Evolutionary conservation across 1,284 basidiomycete species (phyloP).

Genomic region (Peniophora sp.): DNA sequence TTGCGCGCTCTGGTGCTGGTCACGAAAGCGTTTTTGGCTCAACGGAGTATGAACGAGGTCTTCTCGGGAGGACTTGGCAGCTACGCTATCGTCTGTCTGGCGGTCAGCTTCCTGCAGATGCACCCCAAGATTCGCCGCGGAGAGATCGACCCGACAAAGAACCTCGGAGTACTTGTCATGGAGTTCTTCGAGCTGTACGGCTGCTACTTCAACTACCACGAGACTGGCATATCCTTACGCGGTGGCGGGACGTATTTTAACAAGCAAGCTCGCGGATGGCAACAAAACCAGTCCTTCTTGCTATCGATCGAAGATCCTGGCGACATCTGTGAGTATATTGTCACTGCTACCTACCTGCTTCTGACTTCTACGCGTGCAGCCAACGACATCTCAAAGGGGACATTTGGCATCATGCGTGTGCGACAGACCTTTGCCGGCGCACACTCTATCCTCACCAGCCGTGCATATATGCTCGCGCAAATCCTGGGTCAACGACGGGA

Average conservation of each 20-base stretch:
- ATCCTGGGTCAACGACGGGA: conserved; percentile 47
- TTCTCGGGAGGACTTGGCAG: conserved; percentile 92
- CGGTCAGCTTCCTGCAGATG: conserved; percentile 91
- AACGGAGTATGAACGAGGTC: conserved; percentile 95
- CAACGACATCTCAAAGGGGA: conserved; percentile 90
- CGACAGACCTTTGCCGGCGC: conserved; percentile 83
- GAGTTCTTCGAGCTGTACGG: conserved; percentile 98
- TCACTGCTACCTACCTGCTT: conserved; percentile 5
- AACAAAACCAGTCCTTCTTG: conserved; percentile 45
- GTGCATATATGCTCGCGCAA: conserved; percentile 51
- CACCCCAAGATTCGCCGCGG: conserved; percentile 89
- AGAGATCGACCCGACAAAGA: conserved; percentile 82
- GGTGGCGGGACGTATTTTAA: conserved; percentile 81
- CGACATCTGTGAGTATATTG: conserved; percentile 62
- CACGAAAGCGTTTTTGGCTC: conserved; percentile 85
- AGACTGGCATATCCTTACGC: conserved; percentile 85
- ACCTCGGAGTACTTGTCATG: conserved; percentile 87
- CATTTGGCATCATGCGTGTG: conserved; percentile 80
- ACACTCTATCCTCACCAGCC: conserved; percentile 72
- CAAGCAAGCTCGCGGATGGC: conserved; percentile 77
- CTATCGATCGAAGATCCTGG: conserved; percentile 95
- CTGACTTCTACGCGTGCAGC: conserved; percentile 44
- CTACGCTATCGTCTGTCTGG: conserved; percentile 91
- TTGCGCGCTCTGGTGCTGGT: conserved; percentile 79
- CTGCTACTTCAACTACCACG: conserved; percentile 84